Evolutionary conservation across 192 early-diverging fungal species (phyloP).

Genomic region (Glomus cerebriforme): DNA sequence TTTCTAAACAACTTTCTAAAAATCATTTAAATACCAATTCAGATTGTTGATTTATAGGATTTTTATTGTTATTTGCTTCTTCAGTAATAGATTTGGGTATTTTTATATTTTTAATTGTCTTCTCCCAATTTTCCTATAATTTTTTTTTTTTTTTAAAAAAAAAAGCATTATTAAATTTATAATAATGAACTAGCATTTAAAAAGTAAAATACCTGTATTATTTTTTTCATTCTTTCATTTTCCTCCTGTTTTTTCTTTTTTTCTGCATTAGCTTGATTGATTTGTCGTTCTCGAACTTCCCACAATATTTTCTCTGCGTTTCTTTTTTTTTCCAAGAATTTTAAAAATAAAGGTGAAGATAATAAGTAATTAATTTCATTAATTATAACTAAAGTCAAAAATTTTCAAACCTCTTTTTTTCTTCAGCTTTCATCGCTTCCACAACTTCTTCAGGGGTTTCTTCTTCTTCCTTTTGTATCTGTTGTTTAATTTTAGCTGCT

Average conservation of each 20-base stretch:
- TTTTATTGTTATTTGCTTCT: neutral
- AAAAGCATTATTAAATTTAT: neutral
- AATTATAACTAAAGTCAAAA: neutral
- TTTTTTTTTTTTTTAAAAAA: no score
- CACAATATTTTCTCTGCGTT: conserved; percentile 31
- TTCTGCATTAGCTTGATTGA: conserved; percentile 31
- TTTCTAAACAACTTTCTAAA: neutral
- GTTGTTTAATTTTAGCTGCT: neutral
- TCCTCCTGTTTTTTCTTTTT: conserved; percentile 19
- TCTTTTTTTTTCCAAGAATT: neutral
- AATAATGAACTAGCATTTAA: neutral
- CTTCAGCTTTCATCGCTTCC: neutral
- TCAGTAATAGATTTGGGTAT: neutral
- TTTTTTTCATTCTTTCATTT: conserved; percentile 31
- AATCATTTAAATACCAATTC: neutral
- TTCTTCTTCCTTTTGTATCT: neutral
- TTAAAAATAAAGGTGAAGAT: neutral
- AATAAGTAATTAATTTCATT: neutral
- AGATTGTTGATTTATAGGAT: neutral
- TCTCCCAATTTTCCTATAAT: conserved; percentile 37
- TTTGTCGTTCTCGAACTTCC: conserved; percentile 31
- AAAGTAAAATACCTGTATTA: conserved; percentile 30
- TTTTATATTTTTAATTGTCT: conserved; percentile 33
- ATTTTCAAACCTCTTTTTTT: conserved; percentile 19
- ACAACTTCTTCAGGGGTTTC: neutral